These are phyloP conservation scores for Begonia loranthoides DNA, from an alignment of 306 rosid species.

Conservation along the genomic window DNA sequence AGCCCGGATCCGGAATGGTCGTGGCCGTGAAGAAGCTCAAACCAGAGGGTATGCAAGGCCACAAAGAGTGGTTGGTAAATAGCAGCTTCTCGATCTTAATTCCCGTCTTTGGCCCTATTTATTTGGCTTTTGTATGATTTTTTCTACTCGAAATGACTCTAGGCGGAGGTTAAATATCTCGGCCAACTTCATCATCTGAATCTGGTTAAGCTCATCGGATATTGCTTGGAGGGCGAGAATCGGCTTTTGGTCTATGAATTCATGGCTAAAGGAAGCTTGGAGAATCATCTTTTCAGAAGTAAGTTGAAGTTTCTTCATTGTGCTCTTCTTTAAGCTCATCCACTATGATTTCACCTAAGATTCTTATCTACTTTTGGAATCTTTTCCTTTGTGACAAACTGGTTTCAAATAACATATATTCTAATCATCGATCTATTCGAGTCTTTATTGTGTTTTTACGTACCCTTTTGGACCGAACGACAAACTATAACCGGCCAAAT, in stretches of 20 bases:
- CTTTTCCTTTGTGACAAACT: too few relatives aligned
- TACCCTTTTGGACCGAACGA: too few relatives aligned
- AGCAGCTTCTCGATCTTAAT: not conserved
- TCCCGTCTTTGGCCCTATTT: not conserved
- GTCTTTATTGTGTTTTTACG: too few relatives aligned
- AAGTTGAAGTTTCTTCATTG: slow-evolving; percentile 34
- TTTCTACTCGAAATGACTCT: slow-evolving; percentile 16
- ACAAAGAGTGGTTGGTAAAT: slow-evolving; percentile 94
- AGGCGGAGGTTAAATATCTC: slow-evolving; percentile 92
- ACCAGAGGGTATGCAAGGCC: slow-evolving; percentile 85
- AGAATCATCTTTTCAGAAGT: slow-evolving; percentile 90
- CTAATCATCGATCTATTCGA: too few relatives aligned
- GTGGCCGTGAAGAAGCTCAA: slow-evolving; percentile 93
- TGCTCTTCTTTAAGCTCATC: too few relatives aligned
- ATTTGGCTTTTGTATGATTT: slow-evolving; percentile 8
- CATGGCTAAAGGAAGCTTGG: slow-evolving; percentile 93
- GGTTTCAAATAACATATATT: too few relatives aligned
- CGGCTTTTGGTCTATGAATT: slow-evolving; percentile 87
- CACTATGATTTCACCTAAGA: too few relatives aligned
- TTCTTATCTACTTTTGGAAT: too few relatives aligned
- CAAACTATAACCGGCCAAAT: too few relatives aligned
- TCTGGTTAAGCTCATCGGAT: slow-evolving; percentile 81
- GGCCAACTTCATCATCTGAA: slow-evolving; percentile 86
- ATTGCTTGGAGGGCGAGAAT: slow-evolving; percentile 85
- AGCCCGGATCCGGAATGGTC: slow-evolving; percentile 80